Percentiles rank a stretch among this genome's conserved stretches.
Conservation (phyloP, 257 asterid genomes). For the Ligustrum vulgare region DNA sequence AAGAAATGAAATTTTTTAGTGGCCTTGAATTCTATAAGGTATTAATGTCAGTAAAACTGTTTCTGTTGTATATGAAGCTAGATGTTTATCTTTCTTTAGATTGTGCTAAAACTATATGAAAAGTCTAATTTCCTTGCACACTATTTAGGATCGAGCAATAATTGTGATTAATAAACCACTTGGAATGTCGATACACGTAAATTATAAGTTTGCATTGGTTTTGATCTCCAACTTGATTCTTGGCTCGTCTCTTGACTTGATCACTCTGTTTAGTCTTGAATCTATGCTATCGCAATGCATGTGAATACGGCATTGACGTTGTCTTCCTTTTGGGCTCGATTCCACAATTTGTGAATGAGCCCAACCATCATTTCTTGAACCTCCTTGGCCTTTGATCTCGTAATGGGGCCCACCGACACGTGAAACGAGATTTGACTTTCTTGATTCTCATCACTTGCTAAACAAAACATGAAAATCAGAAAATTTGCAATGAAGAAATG, state of each 20-base stretch:
- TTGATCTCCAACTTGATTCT: too few relatives aligned
- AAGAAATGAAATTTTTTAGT: conserved; percentile 50
- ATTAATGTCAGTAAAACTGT: conserved; percentile 10
- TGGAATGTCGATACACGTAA: conserved; percentile 94
- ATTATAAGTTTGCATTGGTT: background rate
- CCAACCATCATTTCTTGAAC: too few relatives aligned
- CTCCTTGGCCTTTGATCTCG: too few relatives aligned
- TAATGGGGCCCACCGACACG: too few relatives aligned
- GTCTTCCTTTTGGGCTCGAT: too few relatives aligned
- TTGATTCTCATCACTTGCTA: conserved; percentile 21
- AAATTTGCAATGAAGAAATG: conserved; percentile 41
- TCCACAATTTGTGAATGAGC: too few relatives aligned
- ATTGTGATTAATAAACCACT: conserved; percentile 86
- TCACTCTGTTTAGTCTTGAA: too few relatives aligned
- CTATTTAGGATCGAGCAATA: conserved; percentile 64
- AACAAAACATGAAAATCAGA: conserved; percentile 29
- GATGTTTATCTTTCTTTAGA: conserved; percentile 5
- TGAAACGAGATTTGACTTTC: too few relatives aligned
- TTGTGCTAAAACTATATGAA: conserved; percentile 12
- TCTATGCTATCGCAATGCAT: too few relatives aligned
- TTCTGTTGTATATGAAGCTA: conserved; percentile 2
- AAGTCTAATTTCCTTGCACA: conserved; percentile 17
- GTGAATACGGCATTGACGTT: too few relatives aligned
- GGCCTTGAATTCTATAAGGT: conserved; percentile 80
- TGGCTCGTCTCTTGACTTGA: too few relatives aligned